A percentile compares a stretch with the other conserved stretches of the same genome.
phyloP scores from a whole-genome alignment of 2,329 filamentous ascomycete species.

The Diaporthe destruens region DNA sequence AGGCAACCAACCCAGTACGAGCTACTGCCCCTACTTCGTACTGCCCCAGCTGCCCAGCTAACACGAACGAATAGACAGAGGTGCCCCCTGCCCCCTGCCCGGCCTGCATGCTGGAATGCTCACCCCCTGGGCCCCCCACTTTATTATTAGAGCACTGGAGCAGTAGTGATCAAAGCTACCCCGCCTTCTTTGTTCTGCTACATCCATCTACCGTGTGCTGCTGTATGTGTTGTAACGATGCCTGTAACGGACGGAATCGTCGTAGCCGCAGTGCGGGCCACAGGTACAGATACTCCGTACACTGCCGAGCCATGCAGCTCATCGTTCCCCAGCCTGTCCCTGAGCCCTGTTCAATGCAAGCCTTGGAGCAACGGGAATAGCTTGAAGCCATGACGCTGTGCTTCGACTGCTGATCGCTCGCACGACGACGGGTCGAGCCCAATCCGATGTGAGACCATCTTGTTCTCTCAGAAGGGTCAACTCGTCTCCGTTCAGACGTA shows the following conservation, averaged over 20 bases:
- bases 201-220: not conserved
- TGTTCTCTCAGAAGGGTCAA: not conserved
- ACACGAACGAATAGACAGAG: constrained; percentile 2
- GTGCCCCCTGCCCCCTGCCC: not conserved
- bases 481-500: not conserved
- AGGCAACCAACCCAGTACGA: constrained; percentile 13
- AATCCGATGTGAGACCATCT: not conserved
- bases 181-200: constrained; percentile 31
- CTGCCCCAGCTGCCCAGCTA: not conserved
- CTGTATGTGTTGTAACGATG: not conserved
- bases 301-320: not conserved
- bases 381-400: not conserved
- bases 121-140: constrained; percentile 24
- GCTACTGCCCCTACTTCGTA: not conserved
- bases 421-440: not conserved
- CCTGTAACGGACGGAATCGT: not conserved
- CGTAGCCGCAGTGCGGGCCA: not conserved
- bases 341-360: constrained; percentile 19
- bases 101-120: constrained; percentile 26
- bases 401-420: constrained; percentile 11
- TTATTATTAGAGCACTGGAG: constrained; percentile 19
- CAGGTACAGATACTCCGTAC: not conserved
- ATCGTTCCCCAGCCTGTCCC: constrained; percentile 15
- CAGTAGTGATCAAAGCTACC: constrained; percentile 34
- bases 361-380: constrained; percentile 15